These are phyloP conservation scores for Pestalotiopsis sp. DNA, from an alignment of 2,329 filamentous ascomycete species.

Conservation along the genomic window DNA sequence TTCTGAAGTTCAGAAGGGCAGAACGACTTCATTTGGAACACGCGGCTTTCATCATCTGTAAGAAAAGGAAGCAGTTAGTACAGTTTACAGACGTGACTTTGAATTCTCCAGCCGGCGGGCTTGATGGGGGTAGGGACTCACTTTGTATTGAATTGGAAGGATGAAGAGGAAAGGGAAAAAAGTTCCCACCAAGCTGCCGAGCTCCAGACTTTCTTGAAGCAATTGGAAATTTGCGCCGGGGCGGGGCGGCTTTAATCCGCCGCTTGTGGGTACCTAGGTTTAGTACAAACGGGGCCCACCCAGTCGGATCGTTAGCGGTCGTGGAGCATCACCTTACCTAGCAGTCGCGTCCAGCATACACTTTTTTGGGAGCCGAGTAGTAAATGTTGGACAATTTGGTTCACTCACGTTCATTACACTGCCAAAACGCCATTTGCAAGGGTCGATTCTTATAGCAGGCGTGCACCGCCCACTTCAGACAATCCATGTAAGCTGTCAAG, in stretches of 20 bases:
- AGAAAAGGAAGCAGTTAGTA: constrained; percentile 28
- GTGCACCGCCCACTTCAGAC: not conserved
- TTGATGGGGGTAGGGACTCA: constrained; percentile 56
- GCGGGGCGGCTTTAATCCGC: constrained; percentile 38
- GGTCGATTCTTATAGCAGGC: not conserved
- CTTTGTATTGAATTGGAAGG: constrained; percentile 99
- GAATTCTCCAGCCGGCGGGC: not conserved
- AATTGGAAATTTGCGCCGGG: constrained; percentile 29
- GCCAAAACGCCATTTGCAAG: not conserved
- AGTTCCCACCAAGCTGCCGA: constrained; percentile 28
- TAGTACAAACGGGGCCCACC: no score
- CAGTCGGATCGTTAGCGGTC: not conserved
- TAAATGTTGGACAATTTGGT: not conserved
- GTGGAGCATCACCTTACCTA: not conserved
- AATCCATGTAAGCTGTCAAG: not conserved
- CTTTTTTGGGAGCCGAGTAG: not conserved
- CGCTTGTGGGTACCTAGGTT: not conserved
- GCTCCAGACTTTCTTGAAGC: constrained; percentile 17
- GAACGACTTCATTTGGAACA: constrained; percentile 86
- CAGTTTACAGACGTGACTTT: not conserved
- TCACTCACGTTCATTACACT: not conserved
- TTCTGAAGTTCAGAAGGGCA: constrained; percentile 67
- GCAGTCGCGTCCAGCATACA: not conserved
- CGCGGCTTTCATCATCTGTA: constrained; percentile 99
- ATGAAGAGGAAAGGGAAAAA: constrained; percentile 68